Evolutionary conservation across 164 flowering plant genomes (phyloP).

Genomic region (Annona cherimola): DNA sequence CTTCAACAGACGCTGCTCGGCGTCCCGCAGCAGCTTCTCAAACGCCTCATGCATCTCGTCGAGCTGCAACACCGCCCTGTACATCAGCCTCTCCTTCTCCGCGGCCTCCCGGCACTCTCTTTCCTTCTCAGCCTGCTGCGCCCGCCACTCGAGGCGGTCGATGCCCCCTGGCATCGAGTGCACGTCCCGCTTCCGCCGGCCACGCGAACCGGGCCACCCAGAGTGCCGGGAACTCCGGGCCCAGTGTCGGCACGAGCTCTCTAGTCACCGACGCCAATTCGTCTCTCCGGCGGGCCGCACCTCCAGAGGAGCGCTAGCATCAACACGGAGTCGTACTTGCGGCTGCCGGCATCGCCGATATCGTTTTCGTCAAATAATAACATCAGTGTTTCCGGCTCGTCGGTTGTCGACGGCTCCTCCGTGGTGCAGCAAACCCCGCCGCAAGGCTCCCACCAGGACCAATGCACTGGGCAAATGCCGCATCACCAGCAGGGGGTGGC

Average conservation of each 20-base stretch:
- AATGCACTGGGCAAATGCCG: constrained; percentile 11
- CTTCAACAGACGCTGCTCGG: constrained; percentile 58
- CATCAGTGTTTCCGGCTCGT: constrained; percentile 74
- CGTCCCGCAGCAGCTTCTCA: constrained; percentile 57
- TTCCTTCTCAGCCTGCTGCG: constrained; percentile 36
- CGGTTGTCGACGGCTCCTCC: constrained; percentile 58
- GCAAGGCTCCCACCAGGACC: constrained; percentile 37
- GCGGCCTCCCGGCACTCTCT: constrained; percentile 29
- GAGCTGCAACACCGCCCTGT: constrained; percentile 44
- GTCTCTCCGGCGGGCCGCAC: no score
- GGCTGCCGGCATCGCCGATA: constrained; percentile 88
- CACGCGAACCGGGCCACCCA: constrained; percentile 61
- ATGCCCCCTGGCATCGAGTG: constrained; percentile 42
- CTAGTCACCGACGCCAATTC: constrained; percentile 96
- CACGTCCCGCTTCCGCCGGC: constrained; percentile 58
- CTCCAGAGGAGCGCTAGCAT: no score
- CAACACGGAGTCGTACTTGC: constrained; percentile 66
- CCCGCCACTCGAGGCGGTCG: constrained; percentile 38
- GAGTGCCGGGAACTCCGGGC: constrained; percentile 78
- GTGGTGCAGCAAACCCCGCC: constrained; percentile 25
- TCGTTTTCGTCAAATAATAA: constrained; percentile 72
- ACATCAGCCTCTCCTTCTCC: constrained; percentile 49
- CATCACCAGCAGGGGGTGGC: constrained; percentile 33
- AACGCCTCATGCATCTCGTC: constrained; percentile 83
- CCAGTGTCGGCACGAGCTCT: constrained; percentile 92